Percentiles rank a stretch among this genome's conserved stretches.
phyloP scores from a whole-genome alignment of 495 filamentous ascomycete genomes.

The Penicillium roqueforti region DNA sequence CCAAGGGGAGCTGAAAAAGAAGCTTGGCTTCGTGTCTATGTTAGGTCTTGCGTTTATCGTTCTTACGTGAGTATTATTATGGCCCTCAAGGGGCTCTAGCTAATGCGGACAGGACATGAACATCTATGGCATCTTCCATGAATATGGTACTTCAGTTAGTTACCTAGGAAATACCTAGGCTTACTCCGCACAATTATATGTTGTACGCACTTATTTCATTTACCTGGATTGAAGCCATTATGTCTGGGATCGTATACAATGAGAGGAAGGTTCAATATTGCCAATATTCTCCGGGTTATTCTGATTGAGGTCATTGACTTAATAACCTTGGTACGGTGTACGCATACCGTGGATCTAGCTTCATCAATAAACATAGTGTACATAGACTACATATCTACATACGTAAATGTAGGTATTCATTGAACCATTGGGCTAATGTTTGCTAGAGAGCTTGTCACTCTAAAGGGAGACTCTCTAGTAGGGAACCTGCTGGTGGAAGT shows the following conservation, averaged over 20 bases:
- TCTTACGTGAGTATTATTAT: no score
- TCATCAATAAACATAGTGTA: neutral
- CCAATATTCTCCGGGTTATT: neutral
- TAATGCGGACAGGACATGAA: no score
- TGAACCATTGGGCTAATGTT: neutral
- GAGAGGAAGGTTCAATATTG: neutral
- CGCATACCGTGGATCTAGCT: neutral
- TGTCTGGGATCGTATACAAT: neutral
- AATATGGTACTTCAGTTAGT: no score
- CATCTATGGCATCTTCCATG: no score
- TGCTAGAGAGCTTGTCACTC: neutral
- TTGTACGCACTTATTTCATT: neutral
- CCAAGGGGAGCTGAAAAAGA: no score
- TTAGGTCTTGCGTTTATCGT: no score
- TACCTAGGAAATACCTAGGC: no score
- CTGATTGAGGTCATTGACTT: neutral
- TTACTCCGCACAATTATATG: neutral
- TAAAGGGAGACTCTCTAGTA: conserved; percentile 5
- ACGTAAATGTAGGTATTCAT: neutral
- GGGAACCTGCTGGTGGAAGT: conserved; percentile 18
- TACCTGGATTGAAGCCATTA: neutral
- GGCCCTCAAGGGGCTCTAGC: no score
- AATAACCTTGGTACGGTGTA: neutral
- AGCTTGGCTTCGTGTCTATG: no score
- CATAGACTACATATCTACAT: no score